Evolutionary conservation across 805 yeast genomes (phyloP), one percentile per base, ranked within the genome.

Genomic region (Wickerhamia fluorescens): DNA sequence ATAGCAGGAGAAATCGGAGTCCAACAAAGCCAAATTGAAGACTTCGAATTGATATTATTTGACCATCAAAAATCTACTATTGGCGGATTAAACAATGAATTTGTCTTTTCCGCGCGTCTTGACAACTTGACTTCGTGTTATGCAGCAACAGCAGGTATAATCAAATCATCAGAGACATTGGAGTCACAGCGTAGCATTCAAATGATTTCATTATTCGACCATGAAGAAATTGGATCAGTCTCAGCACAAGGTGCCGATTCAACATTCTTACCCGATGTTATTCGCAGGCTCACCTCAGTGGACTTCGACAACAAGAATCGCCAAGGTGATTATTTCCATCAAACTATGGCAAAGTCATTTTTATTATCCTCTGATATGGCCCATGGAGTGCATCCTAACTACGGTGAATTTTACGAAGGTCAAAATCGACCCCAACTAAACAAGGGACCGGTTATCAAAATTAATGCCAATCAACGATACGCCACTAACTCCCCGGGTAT

Each of bases 231-330:
- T 41, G 98, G 98, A 1, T 87, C 96, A 2, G 67, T 76, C 6
- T 81, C 95, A 11, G 95, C 95, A 9, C 96, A 89, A 56, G 98
- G 98, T 40, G 98, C 98, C 1, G 88, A 85, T 47, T 86, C 96
- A 2, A 82, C 88, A 35, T 85, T 92, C 51, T 61, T 89, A 31
- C 92, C 92, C 14, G 82, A 86, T 42, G 68, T 85, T 20, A 53
- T 88, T 29, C 73, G 71, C 36, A 73, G 96, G 48, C 55, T 88
- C 25, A 70, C 87, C 1, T 45, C 35, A 17, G 29, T 42, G 20
- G 41, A 47, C 30, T 42, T 43, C 15, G 31, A 44, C 8, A 44
- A 41, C 2, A 45, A 51, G 5, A 25, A 57, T 1, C 18, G 11
- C n/a, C 22, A 32, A 3, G 40, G 28, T 1, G 46, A 47, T 22